Evolutionary conservation across 768 basidiomycete genomes (phyloP).

Genomic region (Tylopilus sp.): DNA sequence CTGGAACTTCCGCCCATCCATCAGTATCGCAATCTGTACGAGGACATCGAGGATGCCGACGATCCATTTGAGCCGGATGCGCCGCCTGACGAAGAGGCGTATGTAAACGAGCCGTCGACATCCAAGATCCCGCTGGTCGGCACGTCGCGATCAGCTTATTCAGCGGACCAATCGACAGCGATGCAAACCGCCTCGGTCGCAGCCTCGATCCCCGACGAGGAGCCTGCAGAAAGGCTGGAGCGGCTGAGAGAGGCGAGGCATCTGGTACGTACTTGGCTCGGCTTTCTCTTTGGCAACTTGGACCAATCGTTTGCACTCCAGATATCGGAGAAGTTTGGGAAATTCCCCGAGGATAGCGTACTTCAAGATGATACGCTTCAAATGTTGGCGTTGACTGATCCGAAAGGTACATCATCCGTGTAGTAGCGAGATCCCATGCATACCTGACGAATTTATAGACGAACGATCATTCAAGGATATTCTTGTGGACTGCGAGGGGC

Average conservation of each 20-base stretch:
- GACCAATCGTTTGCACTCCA: constrained; percentile 3
- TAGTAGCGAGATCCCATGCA: neutral
- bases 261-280: constrained; percentile 9
- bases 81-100: constrained; percentile 4
- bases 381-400: constrained; percentile 17
- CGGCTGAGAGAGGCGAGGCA: constrained; percentile 21
- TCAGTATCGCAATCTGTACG: constrained; percentile 20
- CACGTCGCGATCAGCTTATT: constrained; percentile 5
- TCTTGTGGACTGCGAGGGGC: constrained; percentile 19
- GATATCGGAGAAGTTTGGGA: constrained; percentile 12
- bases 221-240: constrained; percentile 7
- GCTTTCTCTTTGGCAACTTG: neutral
- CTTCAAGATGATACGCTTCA: constrained; percentile 27
- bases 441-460: constrained; percentile 14
- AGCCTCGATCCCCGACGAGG: constrained; percentile 7
- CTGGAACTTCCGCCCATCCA: neutral
- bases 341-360: constrained; percentile 7
- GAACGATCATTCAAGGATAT: constrained; percentile 7
- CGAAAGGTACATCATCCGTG: constrained; percentile 14
- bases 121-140: constrained; percentile 8
- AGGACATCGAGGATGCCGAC: constrained; percentile 29
- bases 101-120: constrained; percentile 2
- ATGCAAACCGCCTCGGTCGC: neutral
- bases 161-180: neutral
- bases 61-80: constrained; percentile 17